Percentiles rank a stretch among this genome's conserved stretches.
These are phyloP conservation scores for Dictyostelium gargantuum DNA, from an alignment of 208 protist genomes.

Conservation along the genomic window DNA sequence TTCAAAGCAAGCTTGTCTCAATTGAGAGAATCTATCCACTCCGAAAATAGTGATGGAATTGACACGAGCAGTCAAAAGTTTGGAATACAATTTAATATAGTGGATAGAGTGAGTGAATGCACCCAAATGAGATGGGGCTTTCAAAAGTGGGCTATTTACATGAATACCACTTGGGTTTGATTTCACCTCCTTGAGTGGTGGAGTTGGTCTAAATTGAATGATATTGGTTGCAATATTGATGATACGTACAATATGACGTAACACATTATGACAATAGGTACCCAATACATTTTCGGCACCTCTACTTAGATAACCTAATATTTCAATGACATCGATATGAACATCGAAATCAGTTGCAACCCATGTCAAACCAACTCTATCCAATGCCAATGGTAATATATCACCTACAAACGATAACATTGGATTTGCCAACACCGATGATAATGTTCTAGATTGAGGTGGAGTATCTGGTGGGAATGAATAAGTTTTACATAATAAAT, in stretches of 20 bases:
- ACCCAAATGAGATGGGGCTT: not conserved
- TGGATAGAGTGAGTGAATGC: constrained; percentile 46
- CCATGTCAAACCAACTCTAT: constrained; percentile 47
- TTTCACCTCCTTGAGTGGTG: constrained; percentile 39
- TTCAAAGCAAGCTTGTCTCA: constrained; percentile 18
- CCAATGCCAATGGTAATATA: constrained; percentile 43
- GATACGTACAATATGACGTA: constrained; percentile 24
- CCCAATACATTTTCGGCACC: constrained; percentile 49
- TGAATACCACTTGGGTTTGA: not conserved
- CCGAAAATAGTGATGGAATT: constrained; percentile 36
- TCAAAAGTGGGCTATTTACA: not conserved
- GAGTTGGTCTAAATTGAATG: constrained; percentile 47
- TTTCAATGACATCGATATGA: constrained; percentile 53
- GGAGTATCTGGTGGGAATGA: constrained; percentile 37
- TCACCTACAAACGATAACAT: constrained; percentile 50
- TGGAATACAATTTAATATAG: constrained; percentile 33
- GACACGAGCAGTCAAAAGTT: not conserved
- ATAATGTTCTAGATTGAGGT: not conserved
- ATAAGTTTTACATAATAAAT: constrained; percentile 9
- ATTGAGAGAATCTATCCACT: constrained; percentile 29
- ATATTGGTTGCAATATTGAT: constrained; percentile 48
- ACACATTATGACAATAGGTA: constrained; percentile 43
- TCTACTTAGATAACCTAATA: not conserved
- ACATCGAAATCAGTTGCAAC: constrained; percentile 48
- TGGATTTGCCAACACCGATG: not conserved